Percentiles rank a stretch among this genome's conserved stretches.
Evolutionary conservation across 768 basidiomycete genomes (phyloP).

Genomic region (Psilocybe azurescens): DNA sequence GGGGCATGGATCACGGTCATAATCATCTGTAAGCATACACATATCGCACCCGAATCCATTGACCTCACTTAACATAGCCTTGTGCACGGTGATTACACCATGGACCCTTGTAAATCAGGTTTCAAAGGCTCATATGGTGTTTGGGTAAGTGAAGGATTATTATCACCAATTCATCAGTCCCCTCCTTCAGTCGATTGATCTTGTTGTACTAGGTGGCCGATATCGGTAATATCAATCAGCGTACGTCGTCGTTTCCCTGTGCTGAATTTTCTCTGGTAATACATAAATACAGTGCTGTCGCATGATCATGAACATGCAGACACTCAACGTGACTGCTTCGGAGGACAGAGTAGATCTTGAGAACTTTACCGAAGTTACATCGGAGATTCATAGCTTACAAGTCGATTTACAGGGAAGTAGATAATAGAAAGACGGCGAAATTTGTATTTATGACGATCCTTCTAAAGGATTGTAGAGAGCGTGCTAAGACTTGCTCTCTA

Average conservation of each 20-base stretch:
- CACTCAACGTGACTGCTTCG: not conserved
- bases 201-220: slow-evolving; percentile 7
- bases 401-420: too few relatives aligned
- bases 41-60: not conserved
- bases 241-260: not conserved
- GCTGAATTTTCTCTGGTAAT: too few relatives aligned
- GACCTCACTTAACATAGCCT: not conserved
- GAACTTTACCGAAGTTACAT: not conserved
- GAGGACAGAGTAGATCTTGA: not conserved
- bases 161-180: too few relatives aligned
- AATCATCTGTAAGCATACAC: slow-evolving; percentile 8
- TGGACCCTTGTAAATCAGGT: slow-evolving; percentile 11
- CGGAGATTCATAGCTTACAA: not conserved
- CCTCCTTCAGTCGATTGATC: too few relatives aligned
- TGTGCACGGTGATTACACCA: slow-evolving; percentile 10
- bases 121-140: slow-evolving; percentile 12
- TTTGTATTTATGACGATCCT: too few relatives aligned
- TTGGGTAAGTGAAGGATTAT: slow-evolving; percentile 1
- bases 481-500: too few relatives aligned
- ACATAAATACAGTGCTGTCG: slow-evolving; percentile 4
- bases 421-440: too few relatives aligned
- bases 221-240: slow-evolving; percentile 8
- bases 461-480: too few relatives aligned
- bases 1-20: slow-evolving; percentile 9
- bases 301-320: slow-evolving; percentile 16